These are phyloP conservation scores for Neckera pumila DNA, from an alignment of 225 moss, liverwort and hornwort species.

Conservation along the genomic window DNA sequence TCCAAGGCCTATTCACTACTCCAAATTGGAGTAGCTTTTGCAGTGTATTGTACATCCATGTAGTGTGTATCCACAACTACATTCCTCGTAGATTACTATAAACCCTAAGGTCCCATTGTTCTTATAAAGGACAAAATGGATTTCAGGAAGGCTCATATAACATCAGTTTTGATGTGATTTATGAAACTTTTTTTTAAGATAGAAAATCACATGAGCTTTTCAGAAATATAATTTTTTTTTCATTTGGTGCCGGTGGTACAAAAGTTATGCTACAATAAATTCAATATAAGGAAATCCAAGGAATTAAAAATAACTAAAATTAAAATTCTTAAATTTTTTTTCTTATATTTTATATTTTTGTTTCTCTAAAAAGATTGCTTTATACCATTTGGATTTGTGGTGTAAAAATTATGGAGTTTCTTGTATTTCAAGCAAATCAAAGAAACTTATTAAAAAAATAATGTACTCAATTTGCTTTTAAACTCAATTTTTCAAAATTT, in stretches of 20 bases:
- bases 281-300: rapidly evolving
- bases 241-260: rapidly evolving
- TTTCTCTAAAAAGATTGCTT: not conserved
- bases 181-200: not conserved
- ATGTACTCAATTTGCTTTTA: not conserved
- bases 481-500: not conserved
- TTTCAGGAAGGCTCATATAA: rapidly evolving
- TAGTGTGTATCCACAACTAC: not conserved
- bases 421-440: rapidly evolving
- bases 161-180: not conserved
- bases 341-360: not conserved
- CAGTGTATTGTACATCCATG: too few species aligned
- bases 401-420: not conserved
- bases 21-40: too few species aligned
- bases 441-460: not conserved
- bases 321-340: too few species aligned
- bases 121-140: not conserved
- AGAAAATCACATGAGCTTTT: too few species aligned
- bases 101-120: rapidly evolving
- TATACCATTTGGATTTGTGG: not conserved
- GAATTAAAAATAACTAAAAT: not conserved
- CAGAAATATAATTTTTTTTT: not conserved
- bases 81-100: not conserved
- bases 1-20: too few species aligned
- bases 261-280: not conserved